Conservation (phyloP, 345 rosid species). For the Rhodomyrtus tomentosa region DNA sequence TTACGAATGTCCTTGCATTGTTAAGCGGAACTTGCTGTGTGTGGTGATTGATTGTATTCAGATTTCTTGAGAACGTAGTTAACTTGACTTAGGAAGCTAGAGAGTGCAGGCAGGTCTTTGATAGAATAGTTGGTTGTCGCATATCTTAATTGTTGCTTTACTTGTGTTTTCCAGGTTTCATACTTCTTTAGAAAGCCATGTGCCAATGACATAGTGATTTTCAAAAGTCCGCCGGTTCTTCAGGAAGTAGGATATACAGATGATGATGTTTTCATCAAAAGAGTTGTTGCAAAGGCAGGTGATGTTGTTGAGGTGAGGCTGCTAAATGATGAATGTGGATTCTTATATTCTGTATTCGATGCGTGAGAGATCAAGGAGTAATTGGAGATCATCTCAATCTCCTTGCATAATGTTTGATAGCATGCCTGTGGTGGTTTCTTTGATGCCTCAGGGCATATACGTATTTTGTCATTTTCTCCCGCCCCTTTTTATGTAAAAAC, state of each 20-base stretch:
- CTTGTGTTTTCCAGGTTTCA: conserved; percentile 45
- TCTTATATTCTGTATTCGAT: background rate
- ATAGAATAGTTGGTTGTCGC: background rate
- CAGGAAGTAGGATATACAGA: conserved; percentile 93
- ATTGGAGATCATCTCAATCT: background rate
- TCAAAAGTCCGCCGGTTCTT: conserved; percentile 89
- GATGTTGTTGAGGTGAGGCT: conserved; percentile 76
- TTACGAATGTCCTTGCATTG: background rate
- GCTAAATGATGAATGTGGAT: background rate
- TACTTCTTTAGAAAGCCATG: conserved; percentile 92
- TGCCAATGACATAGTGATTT: conserved; percentile 84
- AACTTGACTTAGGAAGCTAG: background rate
- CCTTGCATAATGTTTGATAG: background rate
- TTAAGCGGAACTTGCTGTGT: background rate
- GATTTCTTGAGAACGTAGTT: background rate
- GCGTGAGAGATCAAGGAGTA: background rate
- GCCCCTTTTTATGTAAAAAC: background rate
- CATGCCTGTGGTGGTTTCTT: background rate
- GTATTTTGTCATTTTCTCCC: background rate
- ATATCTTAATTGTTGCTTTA: background rate
- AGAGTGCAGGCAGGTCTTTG: background rate
- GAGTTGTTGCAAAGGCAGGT: conserved; percentile 86
- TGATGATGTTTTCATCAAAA: conserved; percentile 88
- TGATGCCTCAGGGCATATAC: background rate
- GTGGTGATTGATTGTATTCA: background rate